phyloP scores from a whole-genome alignment of 116 monocot genomes.

The Dioscorea cayenensis region DNA sequence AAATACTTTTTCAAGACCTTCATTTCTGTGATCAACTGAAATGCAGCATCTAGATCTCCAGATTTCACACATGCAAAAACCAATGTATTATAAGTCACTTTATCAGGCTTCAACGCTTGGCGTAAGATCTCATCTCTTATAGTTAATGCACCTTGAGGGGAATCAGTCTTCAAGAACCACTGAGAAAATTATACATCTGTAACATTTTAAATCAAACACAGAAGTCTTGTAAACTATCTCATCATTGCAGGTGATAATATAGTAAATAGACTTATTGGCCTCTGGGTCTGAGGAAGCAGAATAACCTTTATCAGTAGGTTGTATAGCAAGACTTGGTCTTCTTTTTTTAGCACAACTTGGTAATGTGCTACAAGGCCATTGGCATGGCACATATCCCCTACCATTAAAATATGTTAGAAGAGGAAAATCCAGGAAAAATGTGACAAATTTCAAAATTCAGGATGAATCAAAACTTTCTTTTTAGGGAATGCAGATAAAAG shows the following conservation, averaged over 20 bases:
- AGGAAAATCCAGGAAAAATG: background rate
- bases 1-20: constrained; percentile 68
- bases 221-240: background rate
- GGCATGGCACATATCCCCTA: constrained; percentile 85
- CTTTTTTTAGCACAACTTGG: constrained; percentile 44
- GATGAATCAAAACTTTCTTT: background rate
- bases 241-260: background rate
- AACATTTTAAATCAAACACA: background rate
- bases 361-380: constrained; percentile 80
- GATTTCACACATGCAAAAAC: constrained; percentile 65
- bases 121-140: constrained; percentile 75
- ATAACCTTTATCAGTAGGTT: constrained; percentile 83
- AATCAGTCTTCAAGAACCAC: constrained; percentile 68
- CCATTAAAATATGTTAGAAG: constrained; percentile 1
- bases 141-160: constrained; percentile 68
- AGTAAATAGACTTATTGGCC: background rate
- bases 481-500: background rate
- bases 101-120: constrained; percentile 75
- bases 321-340: constrained; percentile 51
- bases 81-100: constrained; percentile 67
- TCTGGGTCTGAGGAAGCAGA: background rate
- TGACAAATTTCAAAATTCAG: background rate
- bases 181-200: constrained; percentile 12
- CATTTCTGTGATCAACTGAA: constrained; percentile 76
- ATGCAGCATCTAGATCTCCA: constrained; percentile 47